A percentile compares a stretch with the other conserved stretches of the same genome.
Conservation (phyloP, 768 basidiomycete species). For the Chalciporus pseudorubinellus region DNA sequence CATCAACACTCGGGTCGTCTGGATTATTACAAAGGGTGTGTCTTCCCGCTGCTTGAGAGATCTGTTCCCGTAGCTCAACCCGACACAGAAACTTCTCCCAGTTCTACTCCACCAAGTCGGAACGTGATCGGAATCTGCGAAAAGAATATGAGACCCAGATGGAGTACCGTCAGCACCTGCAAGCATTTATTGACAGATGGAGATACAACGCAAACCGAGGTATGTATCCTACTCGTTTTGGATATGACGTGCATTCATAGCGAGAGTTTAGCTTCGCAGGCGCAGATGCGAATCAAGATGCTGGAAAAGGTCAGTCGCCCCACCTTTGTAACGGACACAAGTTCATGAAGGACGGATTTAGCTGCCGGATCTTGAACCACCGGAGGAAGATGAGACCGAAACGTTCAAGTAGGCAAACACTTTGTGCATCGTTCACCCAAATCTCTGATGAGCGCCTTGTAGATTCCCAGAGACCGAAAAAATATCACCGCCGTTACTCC, state of each 20-base stretch:
- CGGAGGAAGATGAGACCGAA: slow-evolving; percentile 90
- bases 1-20: slow-evolving; percentile 90
- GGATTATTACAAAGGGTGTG: slow-evolving; percentile 95
- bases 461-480: slow-evolving; percentile 97
- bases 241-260: background rate
- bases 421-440: background rate
- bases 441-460: background rate
- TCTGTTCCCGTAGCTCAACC: slow-evolving; percentile 4
- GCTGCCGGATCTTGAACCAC: slow-evolving; percentile 91
- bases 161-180: slow-evolving; percentile 91
- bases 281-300: slow-evolving; percentile 75
- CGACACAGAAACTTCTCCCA: slow-evolving; percentile 86
- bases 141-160: slow-evolving; percentile 97
- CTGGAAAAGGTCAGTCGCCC: slow-evolving; percentile 59
- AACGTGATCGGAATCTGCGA: slow-evolving; percentile 84
- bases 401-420: slow-evolving; percentile 69
- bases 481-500: slow-evolving; percentile 92
- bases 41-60: background rate
- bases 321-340: background rate
- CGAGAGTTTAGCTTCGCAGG: slow-evolving; percentile 69
- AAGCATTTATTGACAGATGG: slow-evolving; percentile 98
- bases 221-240: slow-evolving; percentile 22
- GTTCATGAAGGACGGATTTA: slow-evolving; percentile 28
- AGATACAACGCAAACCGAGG: slow-evolving; percentile 95
- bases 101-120: slow-evolving; percentile 98